Conservation (phyloP, 1,139 yeast genomes). For the Hyphopichia buzzinii region DNA sequence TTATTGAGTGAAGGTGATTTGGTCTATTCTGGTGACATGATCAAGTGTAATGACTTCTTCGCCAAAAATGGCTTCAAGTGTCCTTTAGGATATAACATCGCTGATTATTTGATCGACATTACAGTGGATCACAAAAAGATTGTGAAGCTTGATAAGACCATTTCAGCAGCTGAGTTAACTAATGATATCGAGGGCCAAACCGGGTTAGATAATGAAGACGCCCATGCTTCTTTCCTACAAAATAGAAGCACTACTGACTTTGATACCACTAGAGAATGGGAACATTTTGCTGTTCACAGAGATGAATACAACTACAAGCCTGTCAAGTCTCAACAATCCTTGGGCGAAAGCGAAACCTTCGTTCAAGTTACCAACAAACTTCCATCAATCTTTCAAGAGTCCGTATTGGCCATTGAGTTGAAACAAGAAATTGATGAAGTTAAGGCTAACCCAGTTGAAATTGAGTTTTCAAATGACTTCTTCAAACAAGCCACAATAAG, state of each 20-base stretch:
- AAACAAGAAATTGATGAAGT: conserved; percentile 45
- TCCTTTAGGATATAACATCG: conserved; percentile 88
- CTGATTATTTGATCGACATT: conserved; percentile 88
- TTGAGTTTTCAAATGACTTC: conserved; percentile 37
- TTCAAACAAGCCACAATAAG: conserved; percentile 53
- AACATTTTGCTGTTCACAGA: conserved; percentile 81
- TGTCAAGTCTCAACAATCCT: conserved; percentile 15
- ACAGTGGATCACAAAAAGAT: conserved; percentile 62
- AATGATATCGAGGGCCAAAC: conserved; percentile 18
- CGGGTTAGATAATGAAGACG: conserved; percentile 26
- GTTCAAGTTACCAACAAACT: conserved; percentile 33
- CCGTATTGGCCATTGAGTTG: conserved; percentile 49
- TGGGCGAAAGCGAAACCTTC: conserved; percentile 28
- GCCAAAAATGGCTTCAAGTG: conserved; percentile 73
- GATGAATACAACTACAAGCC: conserved; percentile 52
- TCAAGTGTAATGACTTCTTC: conserved; percentile 70
- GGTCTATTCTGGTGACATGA: conserved; percentile 83
- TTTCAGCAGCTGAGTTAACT: conserved; percentile 11
- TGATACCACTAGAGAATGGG: conserved; percentile 82
- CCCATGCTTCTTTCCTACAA: conserved; percentile 38
- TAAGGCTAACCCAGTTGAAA: conserved; percentile 26
- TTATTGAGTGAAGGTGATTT: conserved; percentile 81
- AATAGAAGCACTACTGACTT: conserved; percentile 34
- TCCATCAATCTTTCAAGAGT: conserved; percentile 46
- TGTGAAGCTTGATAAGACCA: conserved; percentile 23